Evolutionary conservation across 2,329 filamentous ascomycete species (phyloP).

Genomic region (Beauveria caledonica): DNA sequence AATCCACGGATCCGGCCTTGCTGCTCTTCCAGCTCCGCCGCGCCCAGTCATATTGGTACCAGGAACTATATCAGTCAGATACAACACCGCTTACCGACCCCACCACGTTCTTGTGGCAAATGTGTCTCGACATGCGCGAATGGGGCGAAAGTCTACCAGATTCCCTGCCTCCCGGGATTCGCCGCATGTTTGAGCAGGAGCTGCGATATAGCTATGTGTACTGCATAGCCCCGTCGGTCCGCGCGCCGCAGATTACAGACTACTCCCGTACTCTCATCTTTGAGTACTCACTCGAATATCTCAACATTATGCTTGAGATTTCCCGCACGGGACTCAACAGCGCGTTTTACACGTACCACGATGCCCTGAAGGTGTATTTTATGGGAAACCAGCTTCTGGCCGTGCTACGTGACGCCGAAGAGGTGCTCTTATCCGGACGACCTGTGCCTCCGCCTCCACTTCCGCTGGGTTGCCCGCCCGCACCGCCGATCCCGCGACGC

Average conservation of each 20-base stretch:
- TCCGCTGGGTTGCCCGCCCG: conserved; percentile 37
- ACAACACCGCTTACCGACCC: conserved; percentile 60
- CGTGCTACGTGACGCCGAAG: conserved; percentile 49
- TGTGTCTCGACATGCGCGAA: conserved; percentile 65
- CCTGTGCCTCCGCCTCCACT: conserved; percentile 34
- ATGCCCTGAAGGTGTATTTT: conserved; percentile 77
- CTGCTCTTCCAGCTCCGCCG: conserved; percentile 77
- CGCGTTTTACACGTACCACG: conserved; percentile 76
- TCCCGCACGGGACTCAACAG: conserved; percentile 50
- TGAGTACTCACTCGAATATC: conserved; percentile 76
- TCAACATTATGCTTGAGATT: conserved; percentile 63
- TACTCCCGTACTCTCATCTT: conserved; percentile 78
- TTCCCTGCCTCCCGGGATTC: conserved; percentile 55
- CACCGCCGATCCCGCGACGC: conserved; percentile 45
- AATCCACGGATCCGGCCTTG: conserved; percentile 59
- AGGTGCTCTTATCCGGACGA: conserved; percentile 44
- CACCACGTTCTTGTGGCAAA: conserved; percentile 64
- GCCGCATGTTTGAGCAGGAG: conserved; percentile 78
- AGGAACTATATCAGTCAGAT: conserved; percentile 74
- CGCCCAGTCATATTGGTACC: conserved; percentile 83
- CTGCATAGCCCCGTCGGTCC: conserved; percentile 71
- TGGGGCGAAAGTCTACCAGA: conserved; percentile 75
- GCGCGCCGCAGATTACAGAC: conserved; percentile 63
- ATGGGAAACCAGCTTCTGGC: conserved; percentile 57
- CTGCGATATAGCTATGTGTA: conserved; percentile 87